A percentile compares a stretch with the other conserved stretches of the same genome.
phyloP scores from a whole-genome alignment of 345 rosid genomes.

The Alliaria petiolata region DNA sequence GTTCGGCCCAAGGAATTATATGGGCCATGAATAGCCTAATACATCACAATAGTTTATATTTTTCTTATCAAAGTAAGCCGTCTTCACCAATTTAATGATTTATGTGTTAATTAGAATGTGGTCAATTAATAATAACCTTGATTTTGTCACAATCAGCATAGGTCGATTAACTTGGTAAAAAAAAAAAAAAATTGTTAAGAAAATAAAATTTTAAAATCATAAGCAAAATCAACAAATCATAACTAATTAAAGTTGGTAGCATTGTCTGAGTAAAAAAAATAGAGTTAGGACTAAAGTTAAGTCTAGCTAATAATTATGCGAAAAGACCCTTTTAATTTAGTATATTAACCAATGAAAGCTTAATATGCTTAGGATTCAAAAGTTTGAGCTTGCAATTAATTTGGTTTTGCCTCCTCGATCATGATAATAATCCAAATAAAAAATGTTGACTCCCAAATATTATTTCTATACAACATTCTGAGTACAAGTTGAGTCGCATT shows the following conservation, averaged over 20 bases:
- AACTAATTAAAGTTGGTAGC: background rate
- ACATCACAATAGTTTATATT: no score
- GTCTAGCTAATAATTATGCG: no score
- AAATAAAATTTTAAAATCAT: background rate
- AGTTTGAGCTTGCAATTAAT: background rate
- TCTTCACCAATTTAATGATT: background rate
- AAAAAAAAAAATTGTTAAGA: no score
- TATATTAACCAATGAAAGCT: background rate
- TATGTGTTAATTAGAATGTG: background rate
- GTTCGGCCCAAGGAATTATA: background rate
- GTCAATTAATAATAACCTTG: background rate
- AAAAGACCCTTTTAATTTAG: no score
- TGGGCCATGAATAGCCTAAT: background rate
- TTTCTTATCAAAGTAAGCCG: no score
- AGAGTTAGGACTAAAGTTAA: no score
- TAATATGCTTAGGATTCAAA: background rate
- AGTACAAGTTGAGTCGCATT: conserved; percentile 4
- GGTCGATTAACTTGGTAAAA: background rate
- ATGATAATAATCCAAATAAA: background rate
- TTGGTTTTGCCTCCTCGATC: background rate
- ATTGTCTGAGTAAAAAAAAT: background rate
- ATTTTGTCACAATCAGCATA: background rate
- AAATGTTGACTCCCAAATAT: background rate
- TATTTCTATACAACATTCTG: background rate
- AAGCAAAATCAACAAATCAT: background rate